phyloP scores from a whole-genome alignment of 1,139 yeast genomes.

The Yamadazyma epiphylla region DNA sequence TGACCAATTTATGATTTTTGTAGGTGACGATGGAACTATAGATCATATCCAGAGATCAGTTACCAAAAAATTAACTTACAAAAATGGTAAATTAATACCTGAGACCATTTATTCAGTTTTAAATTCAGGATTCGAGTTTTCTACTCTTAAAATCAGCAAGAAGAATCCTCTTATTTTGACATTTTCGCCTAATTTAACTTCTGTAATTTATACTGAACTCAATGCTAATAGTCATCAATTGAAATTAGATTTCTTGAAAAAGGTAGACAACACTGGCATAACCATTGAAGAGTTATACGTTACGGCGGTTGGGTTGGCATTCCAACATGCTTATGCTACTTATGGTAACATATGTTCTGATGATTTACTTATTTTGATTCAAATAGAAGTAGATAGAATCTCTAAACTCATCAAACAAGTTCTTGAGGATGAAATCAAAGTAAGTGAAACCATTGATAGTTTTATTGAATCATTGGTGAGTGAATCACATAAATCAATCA shows the following conservation, averaged over 20 bases:
- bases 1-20: background rate
- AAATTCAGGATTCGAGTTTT: constrained; percentile 58
- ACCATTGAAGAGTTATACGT: constrained; percentile 30
- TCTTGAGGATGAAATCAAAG: constrained; percentile 12
- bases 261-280: constrained; percentile 13
- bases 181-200: constrained; percentile 57
- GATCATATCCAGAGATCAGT: background rate
- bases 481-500: constrained; percentile 68
- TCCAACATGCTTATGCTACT: constrained; percentile 64
- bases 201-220: constrained; percentile 37
- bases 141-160: constrained; percentile 15
- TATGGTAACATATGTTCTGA: constrained; percentile 62
- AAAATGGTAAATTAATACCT: background rate
- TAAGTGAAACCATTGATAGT: constrained; percentile 22
- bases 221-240: constrained; percentile 18
- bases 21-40: constrained; percentile 1
- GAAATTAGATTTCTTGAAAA: constrained; percentile 27
- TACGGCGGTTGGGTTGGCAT: constrained; percentile 59
- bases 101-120: constrained; percentile 21
- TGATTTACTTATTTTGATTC: constrained; percentile 58
- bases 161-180: constrained; percentile 32
- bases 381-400: constrained; percentile 38
- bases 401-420: constrained; percentile 11
- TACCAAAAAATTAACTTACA: constrained; percentile 1
- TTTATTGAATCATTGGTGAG: constrained; percentile 46